A percentile compares a stretch with the other conserved stretches of the same genome.
These are phyloP conservation scores for Bonia amplexicaulis DNA, from an alignment of 176 grass and related monocot species.

Conservation along the genomic window DNA sequence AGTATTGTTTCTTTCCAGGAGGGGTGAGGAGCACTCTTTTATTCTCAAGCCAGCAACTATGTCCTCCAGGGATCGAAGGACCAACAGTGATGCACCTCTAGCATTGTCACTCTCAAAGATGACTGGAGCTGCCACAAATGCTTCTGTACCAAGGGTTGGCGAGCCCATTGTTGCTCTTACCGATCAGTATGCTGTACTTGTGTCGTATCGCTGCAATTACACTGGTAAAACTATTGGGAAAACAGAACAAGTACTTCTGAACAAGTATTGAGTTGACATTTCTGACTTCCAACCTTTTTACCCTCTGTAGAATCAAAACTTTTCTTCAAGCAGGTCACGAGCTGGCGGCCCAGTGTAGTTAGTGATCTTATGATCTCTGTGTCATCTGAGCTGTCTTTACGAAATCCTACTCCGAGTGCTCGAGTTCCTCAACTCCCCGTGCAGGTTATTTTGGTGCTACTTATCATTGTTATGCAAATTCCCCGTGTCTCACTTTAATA, in stretches of 20 bases:
- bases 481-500: constrained; percentile 8
- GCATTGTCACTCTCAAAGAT: constrained; percentile 37
- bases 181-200: constrained; percentile 81
- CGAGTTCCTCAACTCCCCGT: constrained; percentile 80
- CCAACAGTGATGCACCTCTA: constrained; percentile 34
- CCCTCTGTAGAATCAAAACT: constrained; percentile 80
- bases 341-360: constrained; percentile 69
- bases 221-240: constrained; percentile 55
- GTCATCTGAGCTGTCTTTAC: constrained; percentile 59
- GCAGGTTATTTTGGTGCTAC: constrained; percentile 53
- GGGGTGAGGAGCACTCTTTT: constrained; percentile 89
- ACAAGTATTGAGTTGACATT: constrained; percentile 4
- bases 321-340: constrained; percentile 90
- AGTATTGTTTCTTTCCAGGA: constrained; percentile 52
- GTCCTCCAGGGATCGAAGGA: constrained; percentile 43
- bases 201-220: constrained; percentile 92
- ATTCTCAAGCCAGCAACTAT: constrained; percentile 84
- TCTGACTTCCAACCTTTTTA: constrained; percentile 28
- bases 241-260: background rate
- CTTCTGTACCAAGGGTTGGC: constrained; percentile 34
- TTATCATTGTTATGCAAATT: constrained; percentile 3
- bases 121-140: constrained; percentile 31
- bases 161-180: constrained; percentile 33
- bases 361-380: constrained; percentile 94
- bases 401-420: constrained; percentile 48